A percentile compares a stretch with the other conserved stretches of the same genome.
Evolutionary conservation across 306 rosid genomes (phyloP).

Genomic region (Quercus dentata): DNA sequence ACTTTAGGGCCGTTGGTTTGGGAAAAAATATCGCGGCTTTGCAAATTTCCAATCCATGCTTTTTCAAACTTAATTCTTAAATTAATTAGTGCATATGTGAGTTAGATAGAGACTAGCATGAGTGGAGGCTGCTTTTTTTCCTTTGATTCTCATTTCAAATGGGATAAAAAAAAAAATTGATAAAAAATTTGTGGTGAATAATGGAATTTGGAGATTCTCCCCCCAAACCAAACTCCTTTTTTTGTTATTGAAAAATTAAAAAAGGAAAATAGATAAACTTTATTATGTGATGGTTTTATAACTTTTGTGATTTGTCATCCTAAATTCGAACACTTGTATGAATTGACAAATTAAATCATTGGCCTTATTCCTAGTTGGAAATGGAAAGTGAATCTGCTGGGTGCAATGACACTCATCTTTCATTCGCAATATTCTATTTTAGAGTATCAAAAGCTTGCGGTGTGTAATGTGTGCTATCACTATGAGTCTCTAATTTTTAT

Average conservation of each 20-base stretch:
- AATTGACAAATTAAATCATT: slow-evolving; percentile 26
- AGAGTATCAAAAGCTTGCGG: background rate
- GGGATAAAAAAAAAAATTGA: background rate
- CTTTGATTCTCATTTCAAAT: slow-evolving; percentile 27
- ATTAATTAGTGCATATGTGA: background rate
- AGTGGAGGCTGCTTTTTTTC: slow-evolving; percentile 36
- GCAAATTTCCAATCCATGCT: background rate
- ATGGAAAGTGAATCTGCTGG: background rate
- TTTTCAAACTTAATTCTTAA: no score
- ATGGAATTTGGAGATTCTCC: slow-evolving; percentile 21
- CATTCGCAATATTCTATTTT: background rate
- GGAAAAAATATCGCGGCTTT: background rate
- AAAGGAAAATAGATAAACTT: background rate
- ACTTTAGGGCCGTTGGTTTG: background rate
- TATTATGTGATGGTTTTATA: slow-evolving; percentile 11
- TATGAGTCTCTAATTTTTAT: no score
- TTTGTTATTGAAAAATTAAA: background rate
- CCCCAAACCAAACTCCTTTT: slow-evolving; percentile 21
- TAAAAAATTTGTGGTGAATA: slow-evolving; percentile 26
- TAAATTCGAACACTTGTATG: slow-evolving; percentile 44
- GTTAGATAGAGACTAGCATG: slow-evolving; percentile 23
- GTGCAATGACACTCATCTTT: background rate
- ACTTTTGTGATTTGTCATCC: slow-evolving; percentile 32
- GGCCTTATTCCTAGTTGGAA: background rate
- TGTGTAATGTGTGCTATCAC: background rate